Base-by-base conservation (phyloP, 441 rosid genomes). In the Metrosideros polymorpha region DNA sequence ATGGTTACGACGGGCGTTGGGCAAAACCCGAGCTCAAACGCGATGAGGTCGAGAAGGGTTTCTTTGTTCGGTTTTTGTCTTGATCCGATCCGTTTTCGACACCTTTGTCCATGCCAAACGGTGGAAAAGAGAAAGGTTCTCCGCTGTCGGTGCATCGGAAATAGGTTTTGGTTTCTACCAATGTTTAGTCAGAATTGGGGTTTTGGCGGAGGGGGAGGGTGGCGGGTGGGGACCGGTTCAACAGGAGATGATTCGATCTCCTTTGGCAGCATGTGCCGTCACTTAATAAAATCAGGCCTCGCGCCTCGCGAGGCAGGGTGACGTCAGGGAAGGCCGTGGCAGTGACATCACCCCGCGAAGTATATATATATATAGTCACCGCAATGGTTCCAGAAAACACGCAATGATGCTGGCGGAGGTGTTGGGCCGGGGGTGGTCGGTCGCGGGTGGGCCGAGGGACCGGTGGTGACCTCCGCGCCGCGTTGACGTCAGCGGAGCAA, bases 1-100 rank as follows among this genome's bases (percentile, higher is more conserved):
- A 32, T 12, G 25, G 25, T 10, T 2, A 12, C 0, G 76, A 63
- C 5, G 13, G 22, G 5, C 0, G 7, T 29, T 0, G 6, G 3
- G 71, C 9, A 15, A 61, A 61, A 19, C 10, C 39, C 0, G 39
- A 15, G 22, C 71, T 15, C 39, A 22, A 57, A n/a, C 4, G 22
- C 22, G 39, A 3, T 4, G 3, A 29, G 19, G 71, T 15, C 3
- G 39, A 32, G 15, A 59, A 59, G 3, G 39, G 71, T 18, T 61
- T 30, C 8, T 2, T 7, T 7, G n/a, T n/a, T n/a, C n/a, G n/a
- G n/a, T 17, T 22, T 7, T 53, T 3, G 1, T 6, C 9, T 2
- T 43, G 7, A 43, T 49, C n/a, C n/a, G n/a, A n/a, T n/a, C n/a
- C n/a, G n/a, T n/a, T n/a, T 17, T 17, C 54, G 54, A 51, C 54